Percentiles rank a stretch among this genome's conserved stretches.
Evolutionary conservation across 2,329 filamentous ascomycete species (phyloP).

Genomic region (Epichloe brachyelytri): DNA sequence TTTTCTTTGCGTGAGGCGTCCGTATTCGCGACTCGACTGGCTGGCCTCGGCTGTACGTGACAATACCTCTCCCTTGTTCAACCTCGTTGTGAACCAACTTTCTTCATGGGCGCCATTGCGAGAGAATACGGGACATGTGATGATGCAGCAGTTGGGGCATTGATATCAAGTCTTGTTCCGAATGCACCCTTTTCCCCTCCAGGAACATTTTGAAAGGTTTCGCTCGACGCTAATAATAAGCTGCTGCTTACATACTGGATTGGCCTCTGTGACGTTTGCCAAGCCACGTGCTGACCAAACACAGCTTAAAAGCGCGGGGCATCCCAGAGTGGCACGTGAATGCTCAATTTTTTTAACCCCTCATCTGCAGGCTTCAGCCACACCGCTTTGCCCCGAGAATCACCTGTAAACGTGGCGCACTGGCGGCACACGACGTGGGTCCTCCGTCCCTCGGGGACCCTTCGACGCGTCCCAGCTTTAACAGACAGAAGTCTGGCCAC

Average conservation of each 20-base stretch:
- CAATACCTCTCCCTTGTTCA: too few species aligned
- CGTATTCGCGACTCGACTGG: background rate
- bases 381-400: background rate
- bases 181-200: too few species aligned
- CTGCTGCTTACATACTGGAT: too few species aligned
- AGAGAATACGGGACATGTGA: too few species aligned
- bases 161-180: too few species aligned
- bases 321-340: background rate
- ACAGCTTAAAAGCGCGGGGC: background rate
- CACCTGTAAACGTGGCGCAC: background rate
- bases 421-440: background rate
- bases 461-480: slow-evolving; percentile 3
- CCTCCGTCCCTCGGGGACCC: background rate
- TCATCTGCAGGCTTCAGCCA: background rate
- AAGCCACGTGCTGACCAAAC: background rate
- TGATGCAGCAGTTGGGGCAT: too few species aligned
- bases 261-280: background rate
- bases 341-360: background rate
- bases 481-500: too few species aligned
- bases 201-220: too few species aligned
- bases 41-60: too few species aligned
- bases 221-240: too few species aligned
- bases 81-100: too few species aligned
- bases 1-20: background rate
- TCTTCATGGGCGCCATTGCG: too few species aligned